Evolutionary conservation across 176 grass and related monocot species (phyloP).

Genomic region (Hyparrhenia diplandra): DNA sequence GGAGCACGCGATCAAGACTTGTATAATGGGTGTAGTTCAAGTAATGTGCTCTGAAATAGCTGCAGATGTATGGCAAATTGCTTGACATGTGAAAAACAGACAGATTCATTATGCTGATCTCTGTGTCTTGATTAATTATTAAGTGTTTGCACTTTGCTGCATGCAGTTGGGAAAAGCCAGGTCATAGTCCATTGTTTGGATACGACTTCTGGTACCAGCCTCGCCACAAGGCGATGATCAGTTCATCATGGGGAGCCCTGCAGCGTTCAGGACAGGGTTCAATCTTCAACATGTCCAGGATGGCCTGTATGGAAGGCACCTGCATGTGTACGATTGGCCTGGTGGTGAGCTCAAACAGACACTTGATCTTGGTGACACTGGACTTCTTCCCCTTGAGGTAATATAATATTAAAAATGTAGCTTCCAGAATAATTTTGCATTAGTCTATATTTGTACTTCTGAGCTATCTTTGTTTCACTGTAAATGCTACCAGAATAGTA

Average conservation of each 20-base stretch:
- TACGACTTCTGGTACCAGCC: slow-evolving; percentile 98
- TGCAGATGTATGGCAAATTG: background rate
- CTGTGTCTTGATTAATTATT: background rate
- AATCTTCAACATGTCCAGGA: slow-evolving; percentile 82
- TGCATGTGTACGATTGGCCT: slow-evolving; percentile 92
- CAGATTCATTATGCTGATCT: background rate
- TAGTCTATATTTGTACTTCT: background rate
- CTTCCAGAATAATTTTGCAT: background rate
- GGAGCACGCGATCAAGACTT: background rate
- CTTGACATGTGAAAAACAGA: background rate
- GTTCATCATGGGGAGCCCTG: slow-evolving; percentile 83
- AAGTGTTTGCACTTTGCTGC: background rate
- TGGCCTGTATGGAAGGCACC: slow-evolving; percentile 82
- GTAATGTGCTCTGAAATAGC: background rate
- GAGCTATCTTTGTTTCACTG: background rate
- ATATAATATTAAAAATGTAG: background rate
- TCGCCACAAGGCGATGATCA: slow-evolving; percentile 95
- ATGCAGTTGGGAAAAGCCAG: slow-evolving; percentile 87
- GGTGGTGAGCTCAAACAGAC: slow-evolving; percentile 89
- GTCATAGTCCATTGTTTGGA: slow-evolving; percentile 76
- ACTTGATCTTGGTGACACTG: slow-evolving; percentile 60
- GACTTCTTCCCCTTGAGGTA: slow-evolving; percentile 85
- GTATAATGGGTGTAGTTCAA: background rate
- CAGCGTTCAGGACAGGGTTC: slow-evolving; percentile 71
- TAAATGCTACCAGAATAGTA: background rate